Evolutionary conservation across 495 filamentous ascomycete species (phyloP).

Genomic region (Xylona heveae): DNA sequence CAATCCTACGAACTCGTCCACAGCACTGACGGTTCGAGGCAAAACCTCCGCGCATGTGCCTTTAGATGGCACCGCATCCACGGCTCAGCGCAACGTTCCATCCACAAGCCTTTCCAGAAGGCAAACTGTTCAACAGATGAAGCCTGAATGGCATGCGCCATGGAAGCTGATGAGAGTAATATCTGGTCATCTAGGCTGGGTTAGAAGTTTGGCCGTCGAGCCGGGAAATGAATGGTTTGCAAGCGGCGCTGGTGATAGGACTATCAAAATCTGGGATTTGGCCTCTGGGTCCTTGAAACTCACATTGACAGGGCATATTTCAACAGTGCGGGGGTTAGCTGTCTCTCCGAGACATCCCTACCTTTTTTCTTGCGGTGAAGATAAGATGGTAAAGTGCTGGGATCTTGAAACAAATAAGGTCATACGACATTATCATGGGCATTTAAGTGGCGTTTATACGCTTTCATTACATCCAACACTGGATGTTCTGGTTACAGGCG

Average conservation of each 20-base stretch:
- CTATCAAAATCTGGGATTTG: constrained; percentile 98
- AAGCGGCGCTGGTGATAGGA: constrained; percentile 85
- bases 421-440: constrained; percentile 95
- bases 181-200: constrained; percentile 92
- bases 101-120: constrained; percentile 41
- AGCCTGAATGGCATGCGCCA: constrained; percentile 86
- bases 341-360: constrained; percentile 92
- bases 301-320: constrained; percentile 93
- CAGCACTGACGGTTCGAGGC: constrained; percentile 32
- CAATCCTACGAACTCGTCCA: constrained; percentile 23
- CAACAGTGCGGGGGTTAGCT: constrained; percentile 81
- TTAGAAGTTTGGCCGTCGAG: constrained; percentile 74
- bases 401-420: constrained; percentile 98
- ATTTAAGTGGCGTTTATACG: constrained; percentile 90
- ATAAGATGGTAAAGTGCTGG: constrained; percentile 99
- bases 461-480: constrained; percentile 79
- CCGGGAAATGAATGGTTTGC: constrained; percentile 97
- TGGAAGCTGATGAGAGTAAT: constrained; percentile 99
- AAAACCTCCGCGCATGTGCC: constrained; percentile 11
- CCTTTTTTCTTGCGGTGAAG: constrained; percentile 92
- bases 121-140: constrained; percentile 48
- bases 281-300: constrained; percentile 63
- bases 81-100: constrained; percentile 24
- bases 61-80: constrained; percentile 22
- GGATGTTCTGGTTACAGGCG: constrained; percentile 85